Evolutionary conservation across 2,329 filamentous ascomycete genomes (phyloP).

Genomic region (Malbranchea zuffiana): DNA sequence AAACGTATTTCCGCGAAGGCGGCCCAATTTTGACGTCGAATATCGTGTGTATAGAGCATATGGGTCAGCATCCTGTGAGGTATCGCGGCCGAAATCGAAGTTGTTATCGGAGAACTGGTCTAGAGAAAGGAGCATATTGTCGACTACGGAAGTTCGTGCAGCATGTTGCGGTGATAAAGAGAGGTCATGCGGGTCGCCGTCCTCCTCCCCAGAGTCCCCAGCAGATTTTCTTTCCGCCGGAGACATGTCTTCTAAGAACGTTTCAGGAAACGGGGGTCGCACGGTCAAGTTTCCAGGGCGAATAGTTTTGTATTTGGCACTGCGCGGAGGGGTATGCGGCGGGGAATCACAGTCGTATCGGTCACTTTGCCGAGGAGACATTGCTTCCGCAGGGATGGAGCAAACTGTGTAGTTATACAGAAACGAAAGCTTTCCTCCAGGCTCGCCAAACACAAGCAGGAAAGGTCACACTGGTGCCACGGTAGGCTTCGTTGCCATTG

Average conservation of each 20-base stretch:
- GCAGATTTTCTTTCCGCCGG: constrained; percentile 25
- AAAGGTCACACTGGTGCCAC: too few species aligned
- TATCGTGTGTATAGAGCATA: constrained; percentile 24
- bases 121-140: constrained; percentile 89
- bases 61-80: constrained; percentile 30
- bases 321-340: constrained; percentile 32
- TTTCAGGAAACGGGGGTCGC: constrained; percentile 30
- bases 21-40: constrained; percentile 25
- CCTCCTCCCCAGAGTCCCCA: constrained; percentile 26
- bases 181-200: constrained; percentile 25
- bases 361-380: constrained; percentile 12
- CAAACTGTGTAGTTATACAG: too few species aligned
- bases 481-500: too few species aligned
- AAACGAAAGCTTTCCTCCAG: too few species aligned
- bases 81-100: constrained; percentile 21
- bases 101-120: constrained; percentile 53
- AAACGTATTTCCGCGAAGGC: constrained; percentile 48
- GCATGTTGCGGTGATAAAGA: constrained; percentile 44
- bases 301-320: constrained; percentile 22
- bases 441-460: too few species aligned
- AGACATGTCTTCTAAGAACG: constrained; percentile 30
- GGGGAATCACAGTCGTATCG: constrained; percentile 22
- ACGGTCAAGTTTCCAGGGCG: constrained; percentile 1
- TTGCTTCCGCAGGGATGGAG: constrained; percentile 8
- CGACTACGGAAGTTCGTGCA: constrained; percentile 80